Percentiles rank a stretch among this genome's conserved stretches.
These are phyloP conservation scores for Cercospora sp. DNA, from an alignment of 2,329 filamentous ascomycete species.

Conservation along the genomic window DNA sequence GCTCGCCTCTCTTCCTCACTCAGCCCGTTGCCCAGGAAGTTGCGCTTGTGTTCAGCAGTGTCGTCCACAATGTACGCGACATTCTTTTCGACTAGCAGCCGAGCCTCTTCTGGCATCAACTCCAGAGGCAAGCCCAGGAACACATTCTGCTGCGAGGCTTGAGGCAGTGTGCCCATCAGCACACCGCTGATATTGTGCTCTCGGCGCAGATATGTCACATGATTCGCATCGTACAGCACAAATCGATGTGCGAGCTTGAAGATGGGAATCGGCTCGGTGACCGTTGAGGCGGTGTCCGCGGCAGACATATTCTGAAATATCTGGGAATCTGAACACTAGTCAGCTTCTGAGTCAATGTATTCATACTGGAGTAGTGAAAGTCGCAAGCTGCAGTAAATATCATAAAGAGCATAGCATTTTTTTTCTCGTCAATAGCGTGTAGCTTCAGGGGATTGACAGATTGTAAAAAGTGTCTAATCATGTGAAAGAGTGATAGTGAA, in stretches of 20 bases:
- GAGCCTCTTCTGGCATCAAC: conserved; percentile 86
- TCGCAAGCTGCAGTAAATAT: conserved; percentile 15
- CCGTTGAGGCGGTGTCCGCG: conserved; percentile 38
- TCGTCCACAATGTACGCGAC: conserved; percentile 82
- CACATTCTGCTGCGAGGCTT: conserved; percentile 91
- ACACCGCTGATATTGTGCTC: conserved; percentile 82
- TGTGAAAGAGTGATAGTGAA: conserved; percentile 22
- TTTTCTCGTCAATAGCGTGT: conserved; percentile 55
- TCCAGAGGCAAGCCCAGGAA: conserved; percentile 88
- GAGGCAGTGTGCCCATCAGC: conserved; percentile 82
- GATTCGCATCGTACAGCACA: conserved; percentile 83
- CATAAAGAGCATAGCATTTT: conserved; percentile 50
- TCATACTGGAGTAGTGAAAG: neutral
- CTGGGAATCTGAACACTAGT: neutral
- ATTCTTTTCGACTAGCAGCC: conserved; percentile 73
- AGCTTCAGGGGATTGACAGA: conserved; percentile 83
- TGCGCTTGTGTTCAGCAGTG: conserved; percentile 64
- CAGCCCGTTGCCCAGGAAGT: conserved; percentile 54
- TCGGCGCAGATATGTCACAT: conserved; percentile 74
- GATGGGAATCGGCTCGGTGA: conserved; percentile 68
- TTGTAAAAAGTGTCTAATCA: conserved; percentile 64
- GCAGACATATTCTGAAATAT: conserved; percentile 7
- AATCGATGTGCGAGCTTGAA: conserved; percentile 78
- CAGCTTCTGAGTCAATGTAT: neutral
- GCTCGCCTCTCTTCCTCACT: conserved; percentile 58